These are phyloP conservation scores for Epichloe brachyelytri DNA, from an alignment of 2,329 filamentous ascomycete species.

Conservation along the genomic window DNA sequence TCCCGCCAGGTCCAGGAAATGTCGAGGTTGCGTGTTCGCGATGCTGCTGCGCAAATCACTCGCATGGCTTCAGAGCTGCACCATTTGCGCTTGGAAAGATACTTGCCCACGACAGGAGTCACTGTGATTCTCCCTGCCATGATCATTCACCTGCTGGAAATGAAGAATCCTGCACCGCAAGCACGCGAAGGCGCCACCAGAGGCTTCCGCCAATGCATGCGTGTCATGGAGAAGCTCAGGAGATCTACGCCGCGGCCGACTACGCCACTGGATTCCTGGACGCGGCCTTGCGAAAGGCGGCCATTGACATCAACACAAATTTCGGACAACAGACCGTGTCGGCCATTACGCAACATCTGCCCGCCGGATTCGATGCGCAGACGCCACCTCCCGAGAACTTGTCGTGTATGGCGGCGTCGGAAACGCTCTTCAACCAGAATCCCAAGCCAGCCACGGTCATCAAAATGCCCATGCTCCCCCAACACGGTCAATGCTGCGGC, in stretches of 20 bases:
- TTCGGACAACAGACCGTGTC: slow-evolving; percentile 19
- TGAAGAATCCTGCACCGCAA: slow-evolving; percentile 67
- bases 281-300: slow-evolving; percentile 76
- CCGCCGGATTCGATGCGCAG: slow-evolving; percentile 26
- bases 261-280: slow-evolving; percentile 94
- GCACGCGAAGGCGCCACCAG: slow-evolving; percentile 61
- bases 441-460: slow-evolving; percentile 9
- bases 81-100: slow-evolving; percentile 58
- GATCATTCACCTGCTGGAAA: slow-evolving; percentile 85
- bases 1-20: slow-evolving; percentile 66
- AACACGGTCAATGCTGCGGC: slow-evolving; percentile 25
- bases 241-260: slow-evolving; percentile 88
- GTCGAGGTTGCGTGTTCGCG: slow-evolving; percentile 69
- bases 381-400: slow-evolving; percentile 43
- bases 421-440: slow-evolving; percentile 25
- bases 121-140: slow-evolving; percentile 85
- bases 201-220: slow-evolving; percentile 86
- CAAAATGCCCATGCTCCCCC: slow-evolving; percentile 24
- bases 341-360: slow-evolving; percentile 22
- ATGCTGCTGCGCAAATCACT: slow-evolving; percentile 76
- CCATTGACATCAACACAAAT: slow-evolving; percentile 50
- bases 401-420: slow-evolving; percentile 29
- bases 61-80: slow-evolving; percentile 69
- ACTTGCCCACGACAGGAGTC: slow-evolving; percentile 77
- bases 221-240: slow-evolving; percentile 77